Base-by-base conservation (phyloP, 768 basidiomycete genomes). In the Naganishia vaughanmartiniae region DNA sequence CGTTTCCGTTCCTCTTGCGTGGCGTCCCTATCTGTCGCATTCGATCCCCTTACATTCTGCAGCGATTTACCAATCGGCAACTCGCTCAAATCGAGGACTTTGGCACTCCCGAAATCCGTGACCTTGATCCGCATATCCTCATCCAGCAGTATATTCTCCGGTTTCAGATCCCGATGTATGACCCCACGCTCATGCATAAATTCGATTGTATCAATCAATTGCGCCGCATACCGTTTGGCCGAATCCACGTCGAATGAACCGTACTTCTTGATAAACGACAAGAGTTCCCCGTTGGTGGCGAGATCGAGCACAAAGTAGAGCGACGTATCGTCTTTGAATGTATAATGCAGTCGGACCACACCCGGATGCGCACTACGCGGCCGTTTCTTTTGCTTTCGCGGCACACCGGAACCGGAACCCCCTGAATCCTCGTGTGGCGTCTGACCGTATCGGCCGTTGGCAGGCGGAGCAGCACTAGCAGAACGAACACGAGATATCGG, bases 71-170 rank as follows among this genome's bases (percentile, higher is more conserved):
- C 39, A 34, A 58, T 36, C 57, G 57, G 57, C n/a, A 63, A 30
- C 17, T 63, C 60, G 24, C 24, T 78, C 36, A 76, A 76, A 39
- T 75, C 73, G 28, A 81, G 30, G 11, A 83, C 70, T 82, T 81
- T 82, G 24, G 92, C 92, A 4, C 92, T 94, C 7, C 96, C 96
- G 81, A 98, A 98, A 80, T 99, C 96, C 19, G 93, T 91, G n/a
- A 99, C 86, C 81, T 93, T 95, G 78, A 96, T 87, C 66, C 92
- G 88, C 82, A 89, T 90, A 19, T 88, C 86, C 42, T 86, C 86
- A 74, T 95, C 93, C n/a, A 99, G 84, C 11, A 99, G 84, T 34
- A 98, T 84, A 79, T 84, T 84, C 66, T 84, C 83, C 0, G 83
- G 83, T 73, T 84, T 84, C 21, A 84, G 72, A 73, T 84, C 83